Base-by-base conservation (phyloP, 2,329 filamentous ascomycete genomes). In the Paramyrothecium sp. region DNA sequence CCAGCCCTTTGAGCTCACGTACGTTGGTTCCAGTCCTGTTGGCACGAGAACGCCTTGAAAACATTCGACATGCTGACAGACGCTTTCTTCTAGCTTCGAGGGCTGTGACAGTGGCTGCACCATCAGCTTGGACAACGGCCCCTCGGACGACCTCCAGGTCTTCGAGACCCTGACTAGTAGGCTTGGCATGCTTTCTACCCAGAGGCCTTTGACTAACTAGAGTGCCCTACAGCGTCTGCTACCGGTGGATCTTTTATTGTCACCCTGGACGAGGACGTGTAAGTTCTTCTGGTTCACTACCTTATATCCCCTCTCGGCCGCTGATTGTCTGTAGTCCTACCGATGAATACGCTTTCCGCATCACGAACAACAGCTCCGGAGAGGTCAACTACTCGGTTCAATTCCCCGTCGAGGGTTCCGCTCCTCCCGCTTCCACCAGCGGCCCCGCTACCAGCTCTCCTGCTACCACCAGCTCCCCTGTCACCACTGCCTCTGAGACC, bases 331-430 rank as follows among this genome's bases (percentile, higher is more conserved):
- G 16, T 19, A 17, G 44, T 19, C 66, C 67, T 54, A 60, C 68
- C 21, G 73, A 66, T 60, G 60, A 57, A 49, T 75, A 75, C 67
- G 66, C 62, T 65, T 72, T 75, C 65, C 67, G 69, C 62, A 73
- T 75, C 62, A 59, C 53, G 46, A 60, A 69, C 63, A 69, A 69
- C 60, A 54, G 58, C 16, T 52, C 60, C 53, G 61, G 60, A 26
- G 57, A 67, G 13, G 12, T 41, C 61, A 75, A 75, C 70, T 75
- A 70, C 65, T 69, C 66, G 62, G 8, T 20, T 2, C 67, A 70
- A 62, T 75, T 73, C 60, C 1, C 33, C 11, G 71, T 68, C 30
- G 53, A 54, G 47, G 54, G 33, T 34, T 47, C 56, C 34, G 53
- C 34, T 54, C 56, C 56, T n/a, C 22, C 58, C 41, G 47, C 13